Evolutionary conservation across 2,329 filamentous ascomycete species (phyloP).

Genomic region (Apiospora arundinis): DNA sequence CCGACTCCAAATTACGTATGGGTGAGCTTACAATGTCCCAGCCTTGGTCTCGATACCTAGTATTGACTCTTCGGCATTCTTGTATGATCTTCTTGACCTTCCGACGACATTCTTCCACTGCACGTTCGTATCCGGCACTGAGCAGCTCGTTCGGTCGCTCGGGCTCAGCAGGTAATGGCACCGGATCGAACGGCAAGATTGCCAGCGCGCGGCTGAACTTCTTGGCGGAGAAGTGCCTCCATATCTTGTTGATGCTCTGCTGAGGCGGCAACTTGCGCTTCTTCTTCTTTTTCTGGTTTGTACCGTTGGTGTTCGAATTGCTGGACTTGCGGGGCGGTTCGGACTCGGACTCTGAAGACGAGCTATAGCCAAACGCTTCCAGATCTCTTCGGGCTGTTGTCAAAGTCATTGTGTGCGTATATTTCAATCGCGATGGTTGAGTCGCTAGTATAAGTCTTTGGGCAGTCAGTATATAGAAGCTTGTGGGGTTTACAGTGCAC

Average conservation of each 20-base stretch:
- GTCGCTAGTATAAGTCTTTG: neutral
- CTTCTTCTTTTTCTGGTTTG: slow-evolving; percentile 62
- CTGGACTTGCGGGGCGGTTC: slow-evolving; percentile 45
- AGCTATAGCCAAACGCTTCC: slow-evolving; percentile 51
- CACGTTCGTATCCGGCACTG: slow-evolving; percentile 66
- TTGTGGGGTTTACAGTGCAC: neutral
- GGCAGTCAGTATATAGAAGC: neutral
- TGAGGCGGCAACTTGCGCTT: slow-evolving; percentile 67
- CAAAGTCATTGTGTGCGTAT: slow-evolving; percentile 18
- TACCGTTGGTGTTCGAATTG: slow-evolving; percentile 36
- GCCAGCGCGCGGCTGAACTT: slow-evolving; percentile 70
- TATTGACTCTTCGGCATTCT: slow-evolving; percentile 76
- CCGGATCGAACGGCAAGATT: slow-evolving; percentile 69
- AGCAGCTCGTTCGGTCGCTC: slow-evolving; percentile 66
- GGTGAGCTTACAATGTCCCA: slow-evolving; percentile 59
- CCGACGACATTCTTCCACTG: slow-evolving; percentile 66
- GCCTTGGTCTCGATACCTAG: slow-evolving; percentile 75
- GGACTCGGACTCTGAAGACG: slow-evolving; percentile 54
- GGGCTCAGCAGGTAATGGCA: slow-evolving; percentile 54
- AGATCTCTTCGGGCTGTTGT: slow-evolving; percentile 32
- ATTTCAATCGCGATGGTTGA: neutral
- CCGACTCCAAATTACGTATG: neutral
- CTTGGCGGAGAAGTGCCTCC: slow-evolving; percentile 65
- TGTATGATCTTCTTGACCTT: slow-evolving; percentile 67
- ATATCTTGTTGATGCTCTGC: slow-evolving; percentile 70